A percentile compares a stretch with the other conserved stretches of the same genome.
Evolutionary conservation across 2,329 filamentous ascomycete genomes (phyloP).

Genomic region (Pseudomassariella vexata): DNA sequence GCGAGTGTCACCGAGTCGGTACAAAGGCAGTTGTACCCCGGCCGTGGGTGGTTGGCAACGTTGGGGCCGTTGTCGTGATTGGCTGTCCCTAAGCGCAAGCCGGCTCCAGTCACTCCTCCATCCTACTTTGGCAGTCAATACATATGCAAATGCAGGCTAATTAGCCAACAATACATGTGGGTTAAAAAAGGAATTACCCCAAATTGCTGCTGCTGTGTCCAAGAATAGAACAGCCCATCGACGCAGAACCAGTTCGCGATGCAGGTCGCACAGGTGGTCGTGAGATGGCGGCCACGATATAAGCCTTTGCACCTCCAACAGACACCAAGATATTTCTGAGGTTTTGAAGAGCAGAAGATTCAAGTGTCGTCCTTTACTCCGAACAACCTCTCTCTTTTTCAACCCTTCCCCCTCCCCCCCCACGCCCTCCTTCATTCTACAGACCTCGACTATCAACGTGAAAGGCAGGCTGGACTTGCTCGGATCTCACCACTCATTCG

Average conservation of each 20-base stretch:
- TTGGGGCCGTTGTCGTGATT: conserved; percentile 16
- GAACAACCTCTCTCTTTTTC: conserved; percentile 29
- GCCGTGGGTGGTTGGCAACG: conserved; percentile 24
- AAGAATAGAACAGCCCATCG: conserved; percentile 37
- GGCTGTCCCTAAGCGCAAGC: conserved; percentile 39
- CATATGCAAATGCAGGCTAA: conserved; percentile 25
- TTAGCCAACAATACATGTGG: conserved; percentile 24
- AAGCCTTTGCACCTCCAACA: conserved; percentile 48
- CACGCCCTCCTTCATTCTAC: conserved; percentile 23
- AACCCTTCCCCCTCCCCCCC: conserved; percentile 26
- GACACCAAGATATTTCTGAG: conserved; percentile 31
- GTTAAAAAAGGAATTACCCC: conserved; percentile 35
- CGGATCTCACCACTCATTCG: conserved; percentile 45
- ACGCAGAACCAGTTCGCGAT: conserved; percentile 22
- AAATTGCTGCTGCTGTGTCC: conserved; percentile 31
- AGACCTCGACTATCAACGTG: conserved; percentile 27
- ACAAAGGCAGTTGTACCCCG: too few species aligned
- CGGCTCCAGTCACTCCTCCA: conserved; percentile 20
- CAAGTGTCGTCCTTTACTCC: conserved; percentile 45
- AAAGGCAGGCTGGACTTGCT: conserved; percentile 58
- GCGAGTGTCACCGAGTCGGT: conserved; percentile 25
- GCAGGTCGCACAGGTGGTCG: conserved; percentile 23
- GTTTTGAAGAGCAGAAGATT: conserved; percentile 38
- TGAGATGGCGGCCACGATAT: conserved; percentile 47
- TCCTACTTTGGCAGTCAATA: conserved; percentile 24